These are phyloP conservation scores for Metschnikowia borealis DNA, from an alignment of 805 yeast genomes.

Conservation along the genomic window DNA sequence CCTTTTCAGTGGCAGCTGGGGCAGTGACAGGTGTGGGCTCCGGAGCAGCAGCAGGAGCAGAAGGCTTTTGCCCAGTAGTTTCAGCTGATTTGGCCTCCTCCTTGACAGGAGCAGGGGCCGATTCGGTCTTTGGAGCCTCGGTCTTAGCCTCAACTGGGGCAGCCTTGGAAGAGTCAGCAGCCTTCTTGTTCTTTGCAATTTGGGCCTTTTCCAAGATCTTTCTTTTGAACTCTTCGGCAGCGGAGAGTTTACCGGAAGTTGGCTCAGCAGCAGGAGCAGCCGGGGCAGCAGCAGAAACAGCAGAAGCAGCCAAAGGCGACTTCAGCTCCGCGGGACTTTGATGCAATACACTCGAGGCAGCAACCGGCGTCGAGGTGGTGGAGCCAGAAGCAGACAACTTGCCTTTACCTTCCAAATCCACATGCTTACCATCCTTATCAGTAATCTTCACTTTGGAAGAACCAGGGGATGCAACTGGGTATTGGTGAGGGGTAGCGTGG, in stretches of 20 bases:
- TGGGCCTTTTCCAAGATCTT: conserved; percentile 29
- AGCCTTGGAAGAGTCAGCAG: conserved; percentile 10
- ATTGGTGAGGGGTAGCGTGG: conserved; percentile 11
- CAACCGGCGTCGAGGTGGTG: conserved; percentile 27
- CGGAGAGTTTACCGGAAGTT: conserved; percentile 13
- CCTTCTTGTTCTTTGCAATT: conserved; percentile 19
- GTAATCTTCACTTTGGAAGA: conserved; percentile 34
- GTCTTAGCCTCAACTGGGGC: conserved; percentile 1
- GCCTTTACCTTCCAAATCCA: conserved; percentile 41
- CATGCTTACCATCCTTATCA: conserved; percentile 40
- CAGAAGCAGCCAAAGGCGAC: conserved; percentile 6
- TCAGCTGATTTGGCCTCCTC: not conserved
- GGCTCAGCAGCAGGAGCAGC: conserved; percentile 16
- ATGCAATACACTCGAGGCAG: conserved; percentile 26
- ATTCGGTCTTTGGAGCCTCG: not conserved
- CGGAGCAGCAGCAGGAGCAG: not conserved
- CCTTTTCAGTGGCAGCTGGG: no score
- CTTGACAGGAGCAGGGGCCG: not conserved
- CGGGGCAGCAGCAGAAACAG: conserved; percentile 8
- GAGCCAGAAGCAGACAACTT: conserved; percentile 23
- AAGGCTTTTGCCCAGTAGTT: not conserved
- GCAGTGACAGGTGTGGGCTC: not conserved
- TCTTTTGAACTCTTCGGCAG: conserved; percentile 37
- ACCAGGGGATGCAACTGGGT: conserved; percentile 13
- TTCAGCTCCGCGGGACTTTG: conserved; percentile 2